A percentile compares a stretch with the other conserved stretches of the same genome.
These are phyloP conservation scores for Annulohypoxylon maeteangense DNA, from an alignment of 495 filamentous ascomycete species.

Conservation along the genomic window DNA sequence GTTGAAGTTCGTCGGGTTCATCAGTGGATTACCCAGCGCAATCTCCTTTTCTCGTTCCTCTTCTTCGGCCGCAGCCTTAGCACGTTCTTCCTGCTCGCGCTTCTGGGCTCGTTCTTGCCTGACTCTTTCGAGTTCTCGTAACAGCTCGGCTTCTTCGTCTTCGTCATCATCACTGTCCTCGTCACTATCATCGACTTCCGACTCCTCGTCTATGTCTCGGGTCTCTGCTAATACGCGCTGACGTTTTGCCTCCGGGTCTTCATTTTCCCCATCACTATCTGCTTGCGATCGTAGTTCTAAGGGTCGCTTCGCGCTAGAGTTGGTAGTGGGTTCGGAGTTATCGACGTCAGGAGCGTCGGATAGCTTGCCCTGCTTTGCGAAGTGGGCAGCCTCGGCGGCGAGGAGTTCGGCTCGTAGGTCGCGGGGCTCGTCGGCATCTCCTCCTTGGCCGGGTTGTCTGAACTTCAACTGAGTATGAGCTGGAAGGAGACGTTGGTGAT, in stretches of 20 bases:
- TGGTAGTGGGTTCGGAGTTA: conserved; percentile 51
- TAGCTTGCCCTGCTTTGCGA: conserved; percentile 73
- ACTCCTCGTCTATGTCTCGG: conserved; percentile 90
- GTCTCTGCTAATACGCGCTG: conserved; percentile 89
- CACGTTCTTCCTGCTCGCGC: conserved; percentile 85
- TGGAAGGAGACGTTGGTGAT: conserved; percentile 94
- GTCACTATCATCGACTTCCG: conserved; percentile 77
- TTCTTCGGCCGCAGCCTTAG: conserved; percentile 78
- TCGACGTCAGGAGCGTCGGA: conserved; percentile 47
- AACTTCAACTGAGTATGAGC: conserved; percentile 92
- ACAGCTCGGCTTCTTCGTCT: conserved; percentile 88
- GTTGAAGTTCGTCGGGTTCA: conserved; percentile 81
- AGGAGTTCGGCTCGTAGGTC: conserved; percentile 93
- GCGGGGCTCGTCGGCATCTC: conserved; percentile 78
- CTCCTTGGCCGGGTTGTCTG: conserved; percentile 88
- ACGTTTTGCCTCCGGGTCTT: conserved; percentile 82
- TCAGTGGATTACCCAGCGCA: conserved; percentile 88
- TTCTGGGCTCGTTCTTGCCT: conserved; percentile 88
- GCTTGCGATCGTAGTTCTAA: conserved; percentile 59
- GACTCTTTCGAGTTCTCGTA: conserved; percentile 94
- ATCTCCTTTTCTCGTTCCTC: conserved; percentile 88
- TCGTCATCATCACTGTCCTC: conserved; percentile 80
- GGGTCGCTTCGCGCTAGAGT: conserved; percentile 69
- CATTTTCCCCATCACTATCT: conserved; percentile 52
- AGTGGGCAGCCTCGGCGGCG: conserved; percentile 86